A percentile compares a stretch with the other conserved stretches of the same genome.
Conservation (phyloP, 2,329 filamentous ascomycete species). For the Alternaria sp. region DNA sequence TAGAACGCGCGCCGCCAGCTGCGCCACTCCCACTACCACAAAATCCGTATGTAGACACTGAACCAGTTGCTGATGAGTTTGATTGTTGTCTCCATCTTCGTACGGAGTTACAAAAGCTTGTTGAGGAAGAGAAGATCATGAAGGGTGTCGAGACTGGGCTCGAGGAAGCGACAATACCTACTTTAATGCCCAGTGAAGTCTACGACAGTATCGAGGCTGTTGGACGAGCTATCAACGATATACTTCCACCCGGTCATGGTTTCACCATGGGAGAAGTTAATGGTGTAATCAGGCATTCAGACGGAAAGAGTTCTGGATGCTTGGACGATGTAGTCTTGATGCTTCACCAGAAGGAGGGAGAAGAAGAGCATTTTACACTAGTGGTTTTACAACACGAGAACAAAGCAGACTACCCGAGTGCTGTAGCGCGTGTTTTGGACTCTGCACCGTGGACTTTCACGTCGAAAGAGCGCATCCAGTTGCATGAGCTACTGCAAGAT, state of each 20-base stretch:
- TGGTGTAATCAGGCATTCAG: background rate
- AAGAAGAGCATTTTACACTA: background rate
- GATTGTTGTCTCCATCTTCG: constrained; percentile 17
- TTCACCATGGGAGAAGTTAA: background rate
- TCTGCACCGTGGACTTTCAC: constrained; percentile 6
- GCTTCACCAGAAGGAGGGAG: background rate
- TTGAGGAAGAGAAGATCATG: background rate
- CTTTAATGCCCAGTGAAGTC: background rate
- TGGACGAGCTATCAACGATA: constrained; percentile 4
- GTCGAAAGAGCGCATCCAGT: background rate
- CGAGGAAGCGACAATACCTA: background rate
- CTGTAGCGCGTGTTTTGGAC: constrained; percentile 5
- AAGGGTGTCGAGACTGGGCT: background rate
- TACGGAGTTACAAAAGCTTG: background rate
- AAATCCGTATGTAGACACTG: background rate
- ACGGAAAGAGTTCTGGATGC: background rate
- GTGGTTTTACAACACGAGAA: background rate
- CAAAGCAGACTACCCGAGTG: background rate
- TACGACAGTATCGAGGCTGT: constrained; percentile 7
- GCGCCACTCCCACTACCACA: background rate
- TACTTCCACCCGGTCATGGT: background rate
- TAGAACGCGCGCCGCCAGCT: background rate
- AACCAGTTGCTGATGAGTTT: background rate
- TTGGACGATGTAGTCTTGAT: background rate
- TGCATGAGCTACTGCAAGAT: background rate